A percentile compares a stretch with the other conserved stretches of the same genome.
Evolutionary conservation across 2,329 filamentous ascomycete species (phyloP).

Genomic region (Colletotrichum lentis): DNA sequence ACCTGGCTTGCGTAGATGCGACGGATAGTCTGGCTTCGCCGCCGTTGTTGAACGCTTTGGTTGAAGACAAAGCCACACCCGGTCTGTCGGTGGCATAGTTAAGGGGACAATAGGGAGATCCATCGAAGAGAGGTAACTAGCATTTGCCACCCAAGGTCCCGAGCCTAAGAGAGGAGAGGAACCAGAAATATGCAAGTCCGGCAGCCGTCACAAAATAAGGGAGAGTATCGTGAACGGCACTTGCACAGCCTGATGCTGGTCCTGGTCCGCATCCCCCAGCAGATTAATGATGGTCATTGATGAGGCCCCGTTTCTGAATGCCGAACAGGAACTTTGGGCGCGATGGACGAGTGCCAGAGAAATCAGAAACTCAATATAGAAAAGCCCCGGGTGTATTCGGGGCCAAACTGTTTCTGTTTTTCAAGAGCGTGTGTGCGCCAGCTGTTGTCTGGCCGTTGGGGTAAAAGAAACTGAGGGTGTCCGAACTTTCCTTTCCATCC

Average conservation of each 20-base stretch:
- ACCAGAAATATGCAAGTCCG: conserved; percentile 17
- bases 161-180: conserved; percentile 12
- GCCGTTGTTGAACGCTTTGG: conserved; percentile 15
- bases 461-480: not conserved
- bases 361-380: conserved; percentile 33
- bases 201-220: conserved; percentile 11
- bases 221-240: conserved; percentile 19
- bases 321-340: conserved; percentile 23
- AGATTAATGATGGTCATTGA: conserved; percentile 3
- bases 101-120: conserved; percentile 2
- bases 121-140: conserved; percentile 13
- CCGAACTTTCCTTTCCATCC: not conserved
- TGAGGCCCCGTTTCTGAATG: conserved; percentile 16
- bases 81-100: conserved; percentile 3
- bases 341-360: conserved; percentile 24
- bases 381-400: conserved; percentile 26
- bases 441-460: conserved; percentile 1
- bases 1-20: conserved; percentile 17
- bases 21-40: conserved; percentile 13
- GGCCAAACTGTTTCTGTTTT: conserved; percentile 4
- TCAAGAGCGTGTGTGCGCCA: not conserved
- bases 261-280: not conserved
- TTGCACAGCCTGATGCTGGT: conserved; percentile 11
- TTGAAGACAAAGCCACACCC: conserved; percentile 23
- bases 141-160: conserved; percentile 3